phyloP scores from a whole-genome alignment of 306 rosid species.

The Sechiopsis laciniata region DNA sequence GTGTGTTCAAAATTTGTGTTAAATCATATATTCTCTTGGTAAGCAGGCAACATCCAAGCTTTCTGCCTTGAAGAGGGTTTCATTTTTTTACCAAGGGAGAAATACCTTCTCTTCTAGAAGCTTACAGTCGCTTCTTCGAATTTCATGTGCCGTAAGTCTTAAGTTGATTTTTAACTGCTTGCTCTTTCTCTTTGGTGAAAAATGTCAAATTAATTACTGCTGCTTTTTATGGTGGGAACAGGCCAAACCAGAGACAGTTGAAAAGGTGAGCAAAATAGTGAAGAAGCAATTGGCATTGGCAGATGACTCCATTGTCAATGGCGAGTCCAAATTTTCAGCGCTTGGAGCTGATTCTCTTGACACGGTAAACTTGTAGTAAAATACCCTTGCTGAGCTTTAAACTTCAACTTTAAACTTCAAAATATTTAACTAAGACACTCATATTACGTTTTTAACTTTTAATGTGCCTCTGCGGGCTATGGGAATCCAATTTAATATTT shows the following conservation, averaged over 20 bases:
- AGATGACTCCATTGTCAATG: slow-evolving; percentile 44
- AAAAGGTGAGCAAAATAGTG: slow-evolving; percentile 56
- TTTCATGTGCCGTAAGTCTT: slow-evolving; percentile 59
- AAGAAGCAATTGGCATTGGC: slow-evolving; percentile 65
- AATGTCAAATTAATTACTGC: not conserved
- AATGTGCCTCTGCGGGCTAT: too few species aligned
- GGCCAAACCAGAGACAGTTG: slow-evolving; percentile 66
- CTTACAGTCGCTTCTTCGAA: slow-evolving; percentile 35
- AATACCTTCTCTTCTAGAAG: slow-evolving; percentile 34
- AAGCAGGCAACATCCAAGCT: slow-evolving; percentile 35
- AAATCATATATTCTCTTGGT: slow-evolving; percentile 12
- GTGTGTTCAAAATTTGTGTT: not conserved
- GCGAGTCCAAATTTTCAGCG: slow-evolving; percentile 49
- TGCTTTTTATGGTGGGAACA: slow-evolving; percentile 25
- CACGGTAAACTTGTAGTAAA: slow-evolving; percentile 37
- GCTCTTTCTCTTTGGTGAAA: not conserved
- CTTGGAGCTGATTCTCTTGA: slow-evolving; percentile 92
- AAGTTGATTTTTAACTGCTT: not conserved
- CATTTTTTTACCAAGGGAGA: slow-evolving; percentile 36
- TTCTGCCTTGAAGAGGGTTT: slow-evolving; percentile 26
- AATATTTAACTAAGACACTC: too few species aligned
- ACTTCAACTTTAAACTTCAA: too few species aligned
- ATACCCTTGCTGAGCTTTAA: not conserved
- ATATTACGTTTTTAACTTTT: too few species aligned
- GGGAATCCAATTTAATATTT: too few species aligned